A percentile compares a stretch with the other conserved stretches of the same genome.
Conservation (phyloP, 2,329 filamentous ascomycete genomes). For the Verticillium dahliae region DNA sequence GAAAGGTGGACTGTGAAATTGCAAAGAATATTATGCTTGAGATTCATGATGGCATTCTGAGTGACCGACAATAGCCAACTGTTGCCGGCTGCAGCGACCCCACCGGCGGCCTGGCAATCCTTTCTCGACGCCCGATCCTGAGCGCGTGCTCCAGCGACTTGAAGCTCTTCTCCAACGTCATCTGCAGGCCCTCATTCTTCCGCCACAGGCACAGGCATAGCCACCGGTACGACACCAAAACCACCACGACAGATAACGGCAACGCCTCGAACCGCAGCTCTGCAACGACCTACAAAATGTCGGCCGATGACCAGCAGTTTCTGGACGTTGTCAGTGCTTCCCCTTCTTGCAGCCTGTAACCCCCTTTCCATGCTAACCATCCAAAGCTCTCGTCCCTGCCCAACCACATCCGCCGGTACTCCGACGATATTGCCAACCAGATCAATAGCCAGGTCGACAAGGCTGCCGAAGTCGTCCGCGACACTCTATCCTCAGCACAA, state of each 20-base stretch:
- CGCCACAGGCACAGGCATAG: neutral
- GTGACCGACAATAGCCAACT: neutral
- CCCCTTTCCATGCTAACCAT: slow-evolving; percentile 4
- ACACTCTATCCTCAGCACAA: slow-evolving; percentile 56
- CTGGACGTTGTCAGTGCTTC: slow-evolving; percentile 61
- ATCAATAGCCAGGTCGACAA: slow-evolving; percentile 77
- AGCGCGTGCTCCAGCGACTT: neutral
- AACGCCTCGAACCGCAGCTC: neutral
- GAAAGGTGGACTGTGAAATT: no score
- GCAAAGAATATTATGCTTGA: no score
- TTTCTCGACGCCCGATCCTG: neutral
- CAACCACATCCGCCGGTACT: slow-evolving; percentile 64
- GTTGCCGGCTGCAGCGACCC: neutral
- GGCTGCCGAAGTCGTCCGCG: slow-evolving; percentile 64
- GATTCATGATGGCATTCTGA: neutral
- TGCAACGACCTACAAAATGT: slow-evolving; percentile 51
- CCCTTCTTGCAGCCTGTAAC: neutral
- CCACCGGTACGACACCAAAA: neutral
- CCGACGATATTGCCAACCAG: slow-evolving; percentile 67
- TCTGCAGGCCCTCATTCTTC: neutral
- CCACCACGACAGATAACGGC: neutral
- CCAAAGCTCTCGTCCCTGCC: slow-evolving; percentile 44
- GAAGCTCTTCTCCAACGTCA: neutral
- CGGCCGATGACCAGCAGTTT: slow-evolving; percentile 72
- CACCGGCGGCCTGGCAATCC: neutral